Conservation (phyloP, 306 rosid species). For the Spatholobus suberectus region DNA sequence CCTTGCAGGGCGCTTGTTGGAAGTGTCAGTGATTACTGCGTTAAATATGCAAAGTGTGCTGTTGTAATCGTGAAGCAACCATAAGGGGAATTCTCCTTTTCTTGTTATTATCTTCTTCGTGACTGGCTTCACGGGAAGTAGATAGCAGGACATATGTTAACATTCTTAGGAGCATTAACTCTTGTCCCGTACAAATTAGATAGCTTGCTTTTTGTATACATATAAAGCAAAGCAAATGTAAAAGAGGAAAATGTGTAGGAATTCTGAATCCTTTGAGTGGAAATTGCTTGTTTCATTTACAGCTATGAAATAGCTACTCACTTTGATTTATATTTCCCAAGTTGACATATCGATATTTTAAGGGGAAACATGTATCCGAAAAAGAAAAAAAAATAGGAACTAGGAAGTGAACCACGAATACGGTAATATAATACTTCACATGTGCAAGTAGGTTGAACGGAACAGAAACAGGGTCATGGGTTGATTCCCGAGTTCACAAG, state of each 20-base stretch:
- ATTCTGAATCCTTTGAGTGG: background rate
- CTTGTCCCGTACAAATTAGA: background rate
- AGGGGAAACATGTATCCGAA: no score
- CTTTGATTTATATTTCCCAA: background rate
- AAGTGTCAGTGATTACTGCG: slow-evolving; percentile 81
- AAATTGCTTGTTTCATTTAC: background rate
- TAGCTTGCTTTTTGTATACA: background rate
- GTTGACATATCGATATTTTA: no score
- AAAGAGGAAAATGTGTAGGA: background rate
- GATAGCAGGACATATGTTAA: no score
- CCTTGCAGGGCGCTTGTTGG: slow-evolving; percentile 74
- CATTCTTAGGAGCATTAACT: background rate
- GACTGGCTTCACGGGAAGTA: background rate
- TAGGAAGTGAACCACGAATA: no score
- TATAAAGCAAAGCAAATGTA: background rate
- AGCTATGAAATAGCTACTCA: no score
- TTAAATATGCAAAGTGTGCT: slow-evolving; percentile 70
- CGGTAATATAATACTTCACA: no score
- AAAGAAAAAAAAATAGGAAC: no score
- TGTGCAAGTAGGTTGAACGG: no score
- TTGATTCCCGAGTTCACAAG: no score
- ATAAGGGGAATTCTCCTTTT: background rate
- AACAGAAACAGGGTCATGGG: no score
- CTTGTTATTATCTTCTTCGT: no score
- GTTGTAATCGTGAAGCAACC: slow-evolving; percentile 78